A percentile compares a stretch with the other conserved stretches of the same genome.
These are phyloP conservation scores for Steccherinum ochraceum DNA, from an alignment of 768 basidiomycete species.

Conservation along the genomic window DNA sequence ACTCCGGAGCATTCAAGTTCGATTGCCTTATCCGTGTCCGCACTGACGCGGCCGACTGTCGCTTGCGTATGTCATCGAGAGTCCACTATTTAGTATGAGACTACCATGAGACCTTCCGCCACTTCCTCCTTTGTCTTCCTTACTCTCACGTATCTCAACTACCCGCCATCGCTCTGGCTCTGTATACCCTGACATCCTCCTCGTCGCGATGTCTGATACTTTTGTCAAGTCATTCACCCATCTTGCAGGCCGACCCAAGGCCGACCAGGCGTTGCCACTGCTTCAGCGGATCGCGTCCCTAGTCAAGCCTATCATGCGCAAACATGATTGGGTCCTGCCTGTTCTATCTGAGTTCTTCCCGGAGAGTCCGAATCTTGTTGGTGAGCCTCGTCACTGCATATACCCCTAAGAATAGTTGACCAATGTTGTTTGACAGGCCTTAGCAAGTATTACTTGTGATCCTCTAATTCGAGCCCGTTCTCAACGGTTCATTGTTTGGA, in stretches of 20 bases:
- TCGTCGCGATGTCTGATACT: conserved; percentile 40
- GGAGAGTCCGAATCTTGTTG: conserved; percentile 61
- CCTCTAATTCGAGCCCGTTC: background rate
- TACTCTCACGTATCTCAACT: too few species aligned
- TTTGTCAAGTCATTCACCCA: conserved; percentile 67
- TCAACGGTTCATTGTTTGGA: conserved; percentile 9
- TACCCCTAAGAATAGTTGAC: conserved; percentile 5
- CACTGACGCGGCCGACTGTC: background rate
- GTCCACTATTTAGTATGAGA: too few species aligned
- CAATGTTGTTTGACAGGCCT: conserved; percentile 24
- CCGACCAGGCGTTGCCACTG: conserved; percentile 60
- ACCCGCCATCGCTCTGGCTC: too few species aligned
- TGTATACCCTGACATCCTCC: too few species aligned
- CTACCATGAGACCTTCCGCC: too few species aligned
- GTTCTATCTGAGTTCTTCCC: conserved; percentile 88
- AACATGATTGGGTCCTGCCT: conserved; percentile 73
- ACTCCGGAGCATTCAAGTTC: too few species aligned
- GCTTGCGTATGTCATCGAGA: too few species aligned
- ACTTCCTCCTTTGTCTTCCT: too few species aligned
- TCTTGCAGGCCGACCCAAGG: conserved; percentile 60
- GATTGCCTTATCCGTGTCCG: background rate
- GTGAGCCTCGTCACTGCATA: conserved; percentile 32
- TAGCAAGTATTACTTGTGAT: conserved; percentile 25
- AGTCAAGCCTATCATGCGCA: conserved; percentile 93
- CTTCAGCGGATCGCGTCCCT: conserved; percentile 67